Evolutionary conservation across 2,329 filamentous ascomycete genomes (phyloP).

Genomic region (Pseudogymnoascus sp.): DNA sequence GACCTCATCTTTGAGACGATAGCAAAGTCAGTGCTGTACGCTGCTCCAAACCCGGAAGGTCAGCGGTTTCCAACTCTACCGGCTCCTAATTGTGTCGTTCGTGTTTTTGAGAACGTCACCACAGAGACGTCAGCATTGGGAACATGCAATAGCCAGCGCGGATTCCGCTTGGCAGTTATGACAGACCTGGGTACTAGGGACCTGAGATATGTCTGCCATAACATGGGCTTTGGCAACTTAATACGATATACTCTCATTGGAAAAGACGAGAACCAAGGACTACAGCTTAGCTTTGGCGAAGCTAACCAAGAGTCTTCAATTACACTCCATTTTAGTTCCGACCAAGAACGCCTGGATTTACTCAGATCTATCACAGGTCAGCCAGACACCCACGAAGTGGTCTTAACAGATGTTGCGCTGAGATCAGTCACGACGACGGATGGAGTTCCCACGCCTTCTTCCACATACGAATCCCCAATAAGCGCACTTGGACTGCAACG

Average conservation of each 20-base stretch:
- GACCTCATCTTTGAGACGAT: conserved; percentile 56
- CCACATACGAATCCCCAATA: conserved; percentile 34
- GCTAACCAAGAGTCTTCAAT: conserved; percentile 44
- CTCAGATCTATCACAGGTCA: conserved; percentile 62
- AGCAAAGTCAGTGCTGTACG: conserved; percentile 67
- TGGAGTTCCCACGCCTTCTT: not conserved
- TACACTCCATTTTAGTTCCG: conserved; percentile 64
- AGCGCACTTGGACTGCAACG: conserved; percentile 44
- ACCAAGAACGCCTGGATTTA: conserved; percentile 57
- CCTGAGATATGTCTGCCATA: conserved; percentile 63
- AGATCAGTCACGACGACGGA: not conserved
- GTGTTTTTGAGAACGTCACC: conserved; percentile 61
- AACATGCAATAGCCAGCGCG: conserved; percentile 60
- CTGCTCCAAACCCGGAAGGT: conserved; percentile 58
- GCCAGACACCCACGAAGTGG: not conserved
- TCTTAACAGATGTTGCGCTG: not conserved
- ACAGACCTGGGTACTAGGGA: conserved; percentile 68
- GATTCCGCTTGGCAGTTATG: conserved; percentile 66
- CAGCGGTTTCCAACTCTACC: conserved; percentile 68
- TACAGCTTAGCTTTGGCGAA: conserved; percentile 52
- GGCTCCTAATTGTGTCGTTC: conserved; percentile 58
- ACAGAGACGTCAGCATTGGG: conserved; percentile 63
- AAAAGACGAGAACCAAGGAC: conserved; percentile 59
- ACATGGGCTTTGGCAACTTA: conserved; percentile 54
- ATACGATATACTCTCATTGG: conserved; percentile 69